Conservation (phyloP, 2,329 filamentous ascomycete species). For the Colletotrichum noveboracense region DNA sequence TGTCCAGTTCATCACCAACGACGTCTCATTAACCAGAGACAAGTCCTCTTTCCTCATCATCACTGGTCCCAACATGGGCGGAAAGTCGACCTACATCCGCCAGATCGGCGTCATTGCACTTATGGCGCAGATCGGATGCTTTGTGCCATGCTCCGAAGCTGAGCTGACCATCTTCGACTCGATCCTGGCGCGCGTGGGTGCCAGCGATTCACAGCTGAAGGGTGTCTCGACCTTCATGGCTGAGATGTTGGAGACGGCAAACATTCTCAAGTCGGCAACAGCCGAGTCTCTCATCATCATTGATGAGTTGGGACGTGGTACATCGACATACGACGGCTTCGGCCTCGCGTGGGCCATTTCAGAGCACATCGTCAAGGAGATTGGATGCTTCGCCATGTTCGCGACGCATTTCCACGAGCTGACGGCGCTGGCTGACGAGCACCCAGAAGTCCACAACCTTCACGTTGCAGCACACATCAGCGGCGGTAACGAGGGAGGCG, state of each 20-base stretch:
- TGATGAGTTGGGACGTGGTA: slow-evolving; percentile 94
- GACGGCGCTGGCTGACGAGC: slow-evolving; percentile 85
- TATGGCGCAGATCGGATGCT: slow-evolving; percentile 96
- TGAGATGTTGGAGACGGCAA: slow-evolving; percentile 98
- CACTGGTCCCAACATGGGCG: slow-evolving; percentile 98
- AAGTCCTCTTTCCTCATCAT: slow-evolving; percentile 93
- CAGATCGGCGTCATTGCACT: slow-evolving; percentile 96
- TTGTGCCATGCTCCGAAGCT: slow-evolving; percentile 89
- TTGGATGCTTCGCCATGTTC: slow-evolving; percentile 92
- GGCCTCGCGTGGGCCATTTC: slow-evolving; percentile 99
- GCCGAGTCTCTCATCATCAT: slow-evolving; percentile 97
- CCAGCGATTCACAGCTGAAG: slow-evolving; percentile 95
- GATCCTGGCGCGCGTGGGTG: slow-evolving; percentile 93
- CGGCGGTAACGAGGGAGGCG: slow-evolving; percentile 45
- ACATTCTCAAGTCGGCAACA: slow-evolving; percentile 96
- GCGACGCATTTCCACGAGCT: slow-evolving; percentile 99
- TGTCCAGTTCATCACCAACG: slow-evolving; percentile 97
- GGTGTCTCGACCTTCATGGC: slow-evolving; percentile 99
- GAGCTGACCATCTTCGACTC: slow-evolving; percentile 97
- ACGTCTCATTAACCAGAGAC: slow-evolving; percentile 80
- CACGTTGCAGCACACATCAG: slow-evolving; percentile 96
- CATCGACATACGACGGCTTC: slow-evolving; percentile 97
- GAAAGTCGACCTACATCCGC: slow-evolving; percentile 97
- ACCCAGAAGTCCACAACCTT: slow-evolving; percentile 88
- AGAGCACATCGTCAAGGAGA: slow-evolving; percentile 95